Evolutionary conservation across 2,329 filamentous ascomycete genomes (phyloP).

Genomic region (Metarhizium brunneum): DNA sequence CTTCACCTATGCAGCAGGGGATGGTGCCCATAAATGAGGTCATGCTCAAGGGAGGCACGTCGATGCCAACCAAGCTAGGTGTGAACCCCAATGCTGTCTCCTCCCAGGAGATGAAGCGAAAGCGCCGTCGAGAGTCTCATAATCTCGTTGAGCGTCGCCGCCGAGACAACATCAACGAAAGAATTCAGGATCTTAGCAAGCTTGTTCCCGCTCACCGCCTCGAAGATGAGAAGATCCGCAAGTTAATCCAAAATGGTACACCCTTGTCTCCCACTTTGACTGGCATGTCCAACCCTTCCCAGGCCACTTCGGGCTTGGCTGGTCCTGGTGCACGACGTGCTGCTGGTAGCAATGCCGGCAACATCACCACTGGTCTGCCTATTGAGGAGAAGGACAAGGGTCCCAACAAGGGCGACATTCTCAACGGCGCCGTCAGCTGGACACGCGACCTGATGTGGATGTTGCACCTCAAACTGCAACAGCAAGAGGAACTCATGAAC

Average conservation of each 20-base stretch:
- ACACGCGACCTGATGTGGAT: conserved; percentile 98
- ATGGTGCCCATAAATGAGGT: conserved; percentile 80
- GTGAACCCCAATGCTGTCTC: conserved; percentile 47
- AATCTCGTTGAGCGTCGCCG: conserved; percentile 92
- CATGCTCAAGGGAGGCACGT: conserved; percentile 77
- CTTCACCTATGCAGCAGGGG: conserved; percentile 64
- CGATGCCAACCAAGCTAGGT: conserved; percentile 79
- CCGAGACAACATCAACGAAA: conserved; percentile 96
- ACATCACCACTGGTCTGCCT: conserved; percentile 85
- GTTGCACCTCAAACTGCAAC: conserved; percentile 78
- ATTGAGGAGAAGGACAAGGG: conserved; percentile 98
- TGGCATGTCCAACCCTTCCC: conserved; percentile 57
- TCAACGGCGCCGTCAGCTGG: conserved; percentile 96
- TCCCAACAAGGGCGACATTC: conserved; percentile 96
- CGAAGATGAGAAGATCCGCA: conserved; percentile 94
- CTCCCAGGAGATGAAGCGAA: conserved; percentile 87
- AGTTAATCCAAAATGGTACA: conserved; percentile 86
- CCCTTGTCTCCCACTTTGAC: conserved; percentile 76
- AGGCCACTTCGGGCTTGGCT: conserved; percentile 79
- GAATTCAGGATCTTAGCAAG: conserved; percentile 92
- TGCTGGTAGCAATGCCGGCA: conserved; percentile 58
- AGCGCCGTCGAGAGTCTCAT: conserved; percentile 85
- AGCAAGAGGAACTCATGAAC: conserved; percentile 80
- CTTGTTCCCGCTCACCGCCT: conserved; percentile 86
- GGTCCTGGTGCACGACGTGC: conserved; percentile 77